Base-by-base conservation (phyloP, 2,329 filamentous ascomycete genomes). In the Colletotrichum echinochloae region DNA sequence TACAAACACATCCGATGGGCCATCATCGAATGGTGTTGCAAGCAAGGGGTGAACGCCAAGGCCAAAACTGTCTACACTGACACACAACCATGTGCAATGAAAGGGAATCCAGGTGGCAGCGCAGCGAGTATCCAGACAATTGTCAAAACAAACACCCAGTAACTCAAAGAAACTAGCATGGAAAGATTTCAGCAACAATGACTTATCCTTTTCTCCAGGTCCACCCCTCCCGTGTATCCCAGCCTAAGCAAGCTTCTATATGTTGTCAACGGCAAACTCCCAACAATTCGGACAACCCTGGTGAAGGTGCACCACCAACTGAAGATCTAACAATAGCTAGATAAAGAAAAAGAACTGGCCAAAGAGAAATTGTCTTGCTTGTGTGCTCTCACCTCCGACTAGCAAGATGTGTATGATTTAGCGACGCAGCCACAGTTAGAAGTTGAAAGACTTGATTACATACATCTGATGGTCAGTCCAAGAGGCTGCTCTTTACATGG, bases 251-350 rank as follows among this genome's bases (percentile, higher is more conserved):
- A 16, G 39, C 8, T 52, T 35, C 20, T 56, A n/a, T 9, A 5
- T 2, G 1, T 14, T 20, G 33, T 39, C 18, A 11, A 56, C n/a
- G 23, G 30, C 33, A 26, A 23, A 35, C 18, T 23, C 30, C 35
- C 23, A 55, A 55, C 23, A 62, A 62, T 60, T 5, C 8, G n/a
- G 28, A 37, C n/a, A 5, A 66, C 59, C 12, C 39, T 26, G n/a
- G 5, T 26, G 49, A 49, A 35, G 28, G 16, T 37, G 49, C 18
- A 52, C 37, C 5, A 33, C 20, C 5, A n/a, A 55, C 48, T 35
- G 44, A 11, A 16, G 12, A 52, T 30, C 28, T 37, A 30, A 35
- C 9, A 14, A 37, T 16, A 44, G 1, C 30, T 1, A 35, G 16
- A n/a, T 7, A 23, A n/a, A n/a, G 1, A 23, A n/a, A 12, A 23